Evolutionary conservation across 108 stramenopile species (phyloP), one percentile per base, ranked within the genome.

Genomic region (Epipyxis sp.): DNA sequence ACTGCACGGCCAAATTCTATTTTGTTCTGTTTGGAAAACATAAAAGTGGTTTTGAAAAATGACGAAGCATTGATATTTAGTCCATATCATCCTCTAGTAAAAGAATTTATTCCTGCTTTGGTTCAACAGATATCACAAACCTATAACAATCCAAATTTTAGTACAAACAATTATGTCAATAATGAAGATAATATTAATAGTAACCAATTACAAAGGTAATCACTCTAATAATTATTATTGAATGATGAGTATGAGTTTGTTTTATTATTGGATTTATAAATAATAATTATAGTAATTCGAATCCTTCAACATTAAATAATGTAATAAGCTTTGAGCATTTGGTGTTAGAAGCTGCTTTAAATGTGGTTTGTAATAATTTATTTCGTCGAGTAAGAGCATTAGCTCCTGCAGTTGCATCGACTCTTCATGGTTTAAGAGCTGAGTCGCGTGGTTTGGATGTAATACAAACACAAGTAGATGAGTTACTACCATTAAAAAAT

Each of bases 401-500:
- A 16, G 58, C 29, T 40, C 76, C 76, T n/a, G 59, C 39, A 27
- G 59, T 44, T 32, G 59, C 59, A 35, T 16, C 59, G n/a, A 39
- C 59, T 30, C 34, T 77, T 0, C 34, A 59, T 39, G 76, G 59
- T 59, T 59, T 77, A 0, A 30, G 59, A 44, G 58, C 59, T 20
- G 32, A 59, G 34, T 59, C 58, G 16, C 34, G 42, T 0, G 59
- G 59, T 32, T 44, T 77, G 27, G 77, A 39, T 30, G 77, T 80
- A 29, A 77, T 80, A 13, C 80, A 77, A 1, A 82, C 76, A 59
- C 80, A 77, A 39, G 39, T 81, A 44, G 81, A 79, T 39, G 78
- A 74, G 39, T 68, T 83, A 1, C 71, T 83, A 44, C 83, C 83
- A 2, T 78, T 83, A 3, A 81, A 81, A 40, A 83, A 83, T 44